These are phyloP conservation scores for Luffa aegyptiaca DNA, from an alignment of 306 rosid genomes.

Conservation along the genomic window DNA sequence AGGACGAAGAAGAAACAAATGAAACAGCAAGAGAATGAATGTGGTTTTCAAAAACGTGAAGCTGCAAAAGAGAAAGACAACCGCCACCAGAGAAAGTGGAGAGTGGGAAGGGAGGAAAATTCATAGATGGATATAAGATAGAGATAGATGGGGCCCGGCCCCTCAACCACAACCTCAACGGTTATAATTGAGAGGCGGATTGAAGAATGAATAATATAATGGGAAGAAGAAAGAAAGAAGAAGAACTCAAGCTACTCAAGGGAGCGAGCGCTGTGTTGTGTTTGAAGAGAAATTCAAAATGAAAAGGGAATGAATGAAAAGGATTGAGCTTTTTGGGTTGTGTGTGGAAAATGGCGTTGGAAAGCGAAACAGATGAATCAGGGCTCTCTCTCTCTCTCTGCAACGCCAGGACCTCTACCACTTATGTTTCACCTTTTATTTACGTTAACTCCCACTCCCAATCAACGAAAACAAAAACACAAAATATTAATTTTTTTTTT, in stretches of 20 bases:
- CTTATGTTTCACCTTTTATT: neutral
- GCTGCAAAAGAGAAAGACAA: neutral
- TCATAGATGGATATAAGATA: neutral
- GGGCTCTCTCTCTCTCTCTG: neutral
- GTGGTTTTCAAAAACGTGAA: neutral
- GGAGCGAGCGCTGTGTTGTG: neutral
- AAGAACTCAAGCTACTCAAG: too few species aligned
- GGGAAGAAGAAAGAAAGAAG: neutral
- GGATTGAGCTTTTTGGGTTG: neutral
- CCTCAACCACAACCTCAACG: neutral
- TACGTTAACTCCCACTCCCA: neutral
- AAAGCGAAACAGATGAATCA: constrained; percentile 1
- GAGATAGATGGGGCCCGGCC: neutral
- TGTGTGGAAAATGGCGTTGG: constrained; percentile 1
- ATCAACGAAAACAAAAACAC: neutral
- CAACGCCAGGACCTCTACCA: neutral
- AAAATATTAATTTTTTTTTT: too few species aligned
- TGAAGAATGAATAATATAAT: neutral
- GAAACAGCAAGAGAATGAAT: neutral
- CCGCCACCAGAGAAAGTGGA: constrained; percentile 3
- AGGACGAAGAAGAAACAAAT: neutral
- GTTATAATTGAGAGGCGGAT: neutral
- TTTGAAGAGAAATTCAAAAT: neutral
- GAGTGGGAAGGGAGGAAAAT: constrained; percentile 2
- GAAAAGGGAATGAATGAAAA: neutral